Base-by-base conservation (phyloP, 176 grass and related monocot genomes). In the Pharus latifolius region DNA sequence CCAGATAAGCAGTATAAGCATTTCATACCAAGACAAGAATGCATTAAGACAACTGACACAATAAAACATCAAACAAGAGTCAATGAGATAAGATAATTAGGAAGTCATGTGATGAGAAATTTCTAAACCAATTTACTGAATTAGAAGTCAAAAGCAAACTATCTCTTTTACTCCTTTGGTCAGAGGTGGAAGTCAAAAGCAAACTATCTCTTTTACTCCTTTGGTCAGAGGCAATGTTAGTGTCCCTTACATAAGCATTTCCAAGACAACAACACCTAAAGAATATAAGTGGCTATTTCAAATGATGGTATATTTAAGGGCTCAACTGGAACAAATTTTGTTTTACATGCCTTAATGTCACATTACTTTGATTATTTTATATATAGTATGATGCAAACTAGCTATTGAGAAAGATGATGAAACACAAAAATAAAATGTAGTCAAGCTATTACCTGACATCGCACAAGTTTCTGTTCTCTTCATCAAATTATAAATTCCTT, bases 381-480 rank as follows among this genome's bases (percentile, higher is more conserved):
- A 56, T 56, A 28, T 54, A 72, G 13, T 55, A 41, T 7, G 60
- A 53, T 31, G 24, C 7, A 41, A 31, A 22, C 55, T 23, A 74
- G 33, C 32, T 49, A 8, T n/a, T 57, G 31, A 40, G 70, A 22
- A 63, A 49, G 44, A 75, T 33, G 43, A 12, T 67, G 70, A 74
- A 7, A 76, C 62, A 70, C 3, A 82, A 77, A 49, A 66, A 43
- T 49, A 35, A 47, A 13, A 52, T 6, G 1, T 67, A 59, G 9
- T 56, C 76, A 57, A 80, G 52, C 52, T 65, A 89, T 88, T 93
- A 98, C 94, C 94, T 77, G 81, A 70, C 42, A 63, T 57, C 73
- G 38, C 46, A 74, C 42, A 44, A 23, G 22, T 79, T 75, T 57
- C 59, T 49, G 19, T 61, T 56, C 76, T 80, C 56, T 85, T 82